A percentile compares a stretch with the other conserved stretches of the same genome.
Evolutionary conservation across 495 filamentous ascomycete species (phyloP).

Genomic region (Penicillium pancosmium): DNA sequence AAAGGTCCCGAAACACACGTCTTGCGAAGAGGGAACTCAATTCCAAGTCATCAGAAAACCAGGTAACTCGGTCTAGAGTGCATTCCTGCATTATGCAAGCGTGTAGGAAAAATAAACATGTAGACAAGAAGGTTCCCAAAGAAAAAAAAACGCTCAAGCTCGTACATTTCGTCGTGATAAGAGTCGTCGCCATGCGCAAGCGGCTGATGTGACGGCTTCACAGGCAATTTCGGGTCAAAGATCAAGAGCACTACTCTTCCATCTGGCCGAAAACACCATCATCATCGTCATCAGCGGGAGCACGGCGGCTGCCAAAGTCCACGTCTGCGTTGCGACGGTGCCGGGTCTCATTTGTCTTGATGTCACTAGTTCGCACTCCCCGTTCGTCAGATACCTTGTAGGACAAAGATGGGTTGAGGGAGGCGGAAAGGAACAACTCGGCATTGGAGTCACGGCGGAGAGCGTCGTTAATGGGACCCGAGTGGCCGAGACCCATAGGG

Average conservation of each 20-base stretch:
- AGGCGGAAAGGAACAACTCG: constrained; percentile 41
- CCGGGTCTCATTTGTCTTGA: constrained; percentile 47
- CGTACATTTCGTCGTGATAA: constrained; percentile 46
- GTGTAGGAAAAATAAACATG: constrained; percentile 28
- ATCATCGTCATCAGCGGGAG: constrained; percentile 83
- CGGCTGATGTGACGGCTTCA: constrained; percentile 7
- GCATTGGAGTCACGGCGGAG: constrained; percentile 38
- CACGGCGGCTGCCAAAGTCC: constrained; percentile 67
- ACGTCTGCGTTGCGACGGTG: constrained; percentile 71
- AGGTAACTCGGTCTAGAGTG: constrained; percentile 7
- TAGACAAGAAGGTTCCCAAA: constrained; percentile 34
- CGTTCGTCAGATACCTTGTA: constrained; percentile 54
- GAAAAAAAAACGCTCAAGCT: constrained; percentile 44
- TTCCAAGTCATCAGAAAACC: constrained; percentile 1
- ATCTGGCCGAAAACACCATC: constrained; percentile 94
- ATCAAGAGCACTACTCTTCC: constrained; percentile 68
- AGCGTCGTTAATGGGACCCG: constrained; percentile 43
- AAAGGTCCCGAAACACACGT: constrained; percentile 28
- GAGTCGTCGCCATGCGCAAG: constrained; percentile 18
- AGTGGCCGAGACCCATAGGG: constrained; percentile 29
- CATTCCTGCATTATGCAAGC: constrained; percentile 26
- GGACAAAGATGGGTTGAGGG: constrained; percentile 50
- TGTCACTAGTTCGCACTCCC: constrained; percentile 38
- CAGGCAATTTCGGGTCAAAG: background rate
- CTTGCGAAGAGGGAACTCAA: constrained; percentile 16